phyloP scores from a whole-genome alignment of 805 yeast species.

The Sugiyamaella mastotermitis region DNA sequence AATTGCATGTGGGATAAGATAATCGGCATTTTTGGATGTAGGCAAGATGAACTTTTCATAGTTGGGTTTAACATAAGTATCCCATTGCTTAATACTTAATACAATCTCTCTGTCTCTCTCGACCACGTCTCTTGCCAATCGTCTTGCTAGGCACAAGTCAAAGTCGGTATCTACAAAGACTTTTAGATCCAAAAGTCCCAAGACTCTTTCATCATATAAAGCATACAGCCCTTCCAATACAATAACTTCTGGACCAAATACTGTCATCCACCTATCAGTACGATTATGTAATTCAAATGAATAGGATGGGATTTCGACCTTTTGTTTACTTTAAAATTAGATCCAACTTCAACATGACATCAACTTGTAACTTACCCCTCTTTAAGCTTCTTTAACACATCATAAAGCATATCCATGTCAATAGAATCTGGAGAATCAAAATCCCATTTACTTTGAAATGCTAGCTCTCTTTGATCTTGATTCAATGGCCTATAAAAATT shows the following conservation, averaged over 20 bases:
- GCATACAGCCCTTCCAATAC: conserved; percentile 91
- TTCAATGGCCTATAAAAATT: conserved; percentile 80
- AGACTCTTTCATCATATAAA: conserved; percentile 59
- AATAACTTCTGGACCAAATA: conserved; percentile 92
- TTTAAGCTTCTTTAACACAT: conserved; percentile 59
- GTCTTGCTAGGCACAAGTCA: conserved; percentile 85
- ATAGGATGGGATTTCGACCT: conserved; percentile 61
- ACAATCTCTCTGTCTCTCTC: conserved; percentile 78
- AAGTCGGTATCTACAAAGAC: conserved; percentile 91
- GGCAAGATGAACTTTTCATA: conserved; percentile 71
- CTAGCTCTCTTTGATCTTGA: conserved; percentile 52
- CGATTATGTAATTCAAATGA: conserved; percentile 59
- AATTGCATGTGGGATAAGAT: conserved; percentile 85
- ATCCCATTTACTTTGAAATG: conserved; percentile 68
- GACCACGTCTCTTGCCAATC: conserved; percentile 80
- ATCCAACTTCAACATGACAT: conserved; percentile 24
- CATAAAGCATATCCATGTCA: conserved; percentile 66
- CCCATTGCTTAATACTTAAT: conserved; percentile 88
- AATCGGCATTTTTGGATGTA: conserved; percentile 72
- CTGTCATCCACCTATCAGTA: conserved; percentile 60
- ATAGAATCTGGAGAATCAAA: conserved; percentile 84
- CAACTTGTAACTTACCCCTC: conserved; percentile 40
- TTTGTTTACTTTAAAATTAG: conserved; percentile 21
- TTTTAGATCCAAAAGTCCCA: conserved; percentile 76
- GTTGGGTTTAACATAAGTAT: conserved; percentile 84